A percentile compares a stretch with the other conserved stretches of the same genome.
phyloP scores from a whole-genome alignment of 2,329 filamentous ascomycete genomes.

The Pyrenophora tritici-repentis region DNA sequence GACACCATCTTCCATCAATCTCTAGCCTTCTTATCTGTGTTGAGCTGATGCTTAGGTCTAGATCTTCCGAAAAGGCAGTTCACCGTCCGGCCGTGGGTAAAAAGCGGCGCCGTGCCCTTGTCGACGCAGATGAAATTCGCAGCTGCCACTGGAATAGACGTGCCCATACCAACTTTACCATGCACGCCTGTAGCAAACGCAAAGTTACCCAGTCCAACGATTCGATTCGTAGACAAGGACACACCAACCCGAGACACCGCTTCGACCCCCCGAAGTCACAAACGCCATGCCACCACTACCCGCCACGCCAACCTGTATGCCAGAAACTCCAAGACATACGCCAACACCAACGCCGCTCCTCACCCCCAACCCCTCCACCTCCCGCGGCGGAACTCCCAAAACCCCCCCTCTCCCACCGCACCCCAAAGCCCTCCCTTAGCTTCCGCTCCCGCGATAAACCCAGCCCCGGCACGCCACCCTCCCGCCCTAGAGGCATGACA shows the following conservation, averaged over 20 bases:
- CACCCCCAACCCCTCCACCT: not conserved
- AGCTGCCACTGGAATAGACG: conserved; percentile 6
- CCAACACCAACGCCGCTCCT: conserved; percentile 2
- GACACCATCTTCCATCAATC: conserved; percentile 25
- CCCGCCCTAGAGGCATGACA: conserved; percentile 27
- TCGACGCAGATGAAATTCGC: conserved; percentile 21
- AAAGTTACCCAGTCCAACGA: conserved; percentile 5
- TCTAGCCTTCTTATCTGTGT: conserved; percentile 12
- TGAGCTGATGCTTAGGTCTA: conserved; percentile 34
- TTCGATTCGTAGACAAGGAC: conserved; percentile 13
- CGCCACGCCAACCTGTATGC: not conserved
- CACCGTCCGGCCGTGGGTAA: conserved; percentile 38
- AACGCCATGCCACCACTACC: not conserved
- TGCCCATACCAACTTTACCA: not conserved
- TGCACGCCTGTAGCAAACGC: not conserved
- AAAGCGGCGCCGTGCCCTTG: conserved; percentile 24
- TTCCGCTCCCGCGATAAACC: conserved; percentile 15
- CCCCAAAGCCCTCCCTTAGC: conserved; percentile 4
- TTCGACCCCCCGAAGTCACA: conserved; percentile 3
- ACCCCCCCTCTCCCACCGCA: not conserved
- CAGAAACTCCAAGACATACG: not conserved
- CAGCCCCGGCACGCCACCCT: conserved; percentile 20
- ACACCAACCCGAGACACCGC: not conserved
- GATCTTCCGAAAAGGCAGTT: conserved; percentile 26
- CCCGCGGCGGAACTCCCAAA: not conserved